Evolutionary conservation across 495 filamentous ascomycete species (phyloP), one percentile per base, ranked within the genome.

Genomic region (Amorphotheca resinae): DNA sequence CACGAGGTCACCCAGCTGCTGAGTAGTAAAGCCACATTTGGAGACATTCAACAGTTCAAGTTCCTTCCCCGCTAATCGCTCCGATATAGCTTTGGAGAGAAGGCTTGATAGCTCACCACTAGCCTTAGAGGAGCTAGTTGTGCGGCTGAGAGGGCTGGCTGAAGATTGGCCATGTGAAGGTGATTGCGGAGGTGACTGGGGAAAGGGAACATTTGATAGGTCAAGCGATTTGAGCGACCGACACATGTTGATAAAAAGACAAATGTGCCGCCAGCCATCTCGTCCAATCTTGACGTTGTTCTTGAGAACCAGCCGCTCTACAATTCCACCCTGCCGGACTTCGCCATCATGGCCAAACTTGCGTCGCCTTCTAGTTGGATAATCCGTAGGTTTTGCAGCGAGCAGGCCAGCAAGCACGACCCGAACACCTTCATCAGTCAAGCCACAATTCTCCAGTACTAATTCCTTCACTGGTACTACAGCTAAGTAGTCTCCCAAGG

Each of bases 221-320:
- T 96, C 91, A 20, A 96, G 72, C 8, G 74, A 82, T 59, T 85
- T 88, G 23, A 98, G 62, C 7, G 86, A 87, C 45, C 77, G 77
- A 36, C 83, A 94, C 60, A 95, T 79, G 56, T 95, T 80, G 17
- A 95, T 66, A 57, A 98, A 98, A 7, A 93, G 67, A 42, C 79
- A 79, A 28, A 98, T 83, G 52, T 95, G 81, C 53, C 78, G 81
- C 91, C 91, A 98, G 22, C 91, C 91, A 41, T 89, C 84, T 1
- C 68, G 63, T 7, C 81, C 79, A 43, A 96, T 83, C 53, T 85
- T 89, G 1, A 72, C 64, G 54, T 93, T 93, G 55, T 88, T 80
- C 58, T 93, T 95, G n/a, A 98, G 62, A 3, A 80, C 82, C 4
- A 98, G 60, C 46, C 89, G 80, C 64, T 95, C 88, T 3, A 96